Evolutionary conservation across 225 moss, liverwort and hornwort species (phyloP).

Genomic region (Sphagnum contortum): DNA sequence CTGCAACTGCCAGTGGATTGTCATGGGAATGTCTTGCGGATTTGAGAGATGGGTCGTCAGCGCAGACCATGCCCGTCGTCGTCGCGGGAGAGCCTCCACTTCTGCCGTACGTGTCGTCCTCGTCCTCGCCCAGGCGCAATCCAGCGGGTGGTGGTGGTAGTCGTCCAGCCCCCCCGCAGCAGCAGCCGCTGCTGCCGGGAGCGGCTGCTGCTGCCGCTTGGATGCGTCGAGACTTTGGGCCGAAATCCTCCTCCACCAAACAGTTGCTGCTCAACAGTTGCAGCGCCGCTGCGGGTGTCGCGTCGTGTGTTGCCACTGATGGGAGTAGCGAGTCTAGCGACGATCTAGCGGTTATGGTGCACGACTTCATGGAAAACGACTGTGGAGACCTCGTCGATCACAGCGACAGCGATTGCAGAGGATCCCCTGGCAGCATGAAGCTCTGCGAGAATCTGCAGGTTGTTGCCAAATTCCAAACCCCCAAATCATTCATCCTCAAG

Average conservation of each 20-base stretch:
- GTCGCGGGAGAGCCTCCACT: conserved; percentile 13
- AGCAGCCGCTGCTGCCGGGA: conserved; percentile 4
- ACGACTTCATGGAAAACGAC: conserved; percentile 59
- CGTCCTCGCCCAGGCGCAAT: conserved; percentile 18
- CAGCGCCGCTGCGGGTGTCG: conserved; percentile 2
- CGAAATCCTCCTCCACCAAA: conserved; percentile 8
- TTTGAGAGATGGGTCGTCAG: conserved; percentile 13
- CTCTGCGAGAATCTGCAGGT: conserved; percentile 49
- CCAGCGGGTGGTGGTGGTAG: conserved; percentile 1
- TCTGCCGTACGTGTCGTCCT: conserved; percentile 14
- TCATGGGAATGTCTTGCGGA: conserved; percentile 22
- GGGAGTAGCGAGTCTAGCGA: conserved; percentile 43
- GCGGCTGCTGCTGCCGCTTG: conserved; percentile 4
- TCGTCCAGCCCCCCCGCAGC: no score
- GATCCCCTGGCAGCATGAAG: conserved; percentile 23
- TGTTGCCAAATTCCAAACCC: no score
- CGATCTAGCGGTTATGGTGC: conserved; percentile 61
- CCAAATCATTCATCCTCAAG: no score
- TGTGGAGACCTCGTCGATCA: conserved; percentile 26
- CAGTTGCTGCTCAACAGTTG: conserved; percentile 4
- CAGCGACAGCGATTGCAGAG: conserved; percentile 30
- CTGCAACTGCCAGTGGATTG: conserved; percentile 2
- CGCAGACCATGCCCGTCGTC: not conserved
- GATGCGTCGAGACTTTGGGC: conserved; percentile 28
- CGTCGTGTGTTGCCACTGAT: not conserved